Percentiles rank a stretch among this genome's conserved stretches.
Evolutionary conservation across 2,329 filamentous ascomycete species (phyloP).

Genomic region (Alternaria brassicae): DNA sequence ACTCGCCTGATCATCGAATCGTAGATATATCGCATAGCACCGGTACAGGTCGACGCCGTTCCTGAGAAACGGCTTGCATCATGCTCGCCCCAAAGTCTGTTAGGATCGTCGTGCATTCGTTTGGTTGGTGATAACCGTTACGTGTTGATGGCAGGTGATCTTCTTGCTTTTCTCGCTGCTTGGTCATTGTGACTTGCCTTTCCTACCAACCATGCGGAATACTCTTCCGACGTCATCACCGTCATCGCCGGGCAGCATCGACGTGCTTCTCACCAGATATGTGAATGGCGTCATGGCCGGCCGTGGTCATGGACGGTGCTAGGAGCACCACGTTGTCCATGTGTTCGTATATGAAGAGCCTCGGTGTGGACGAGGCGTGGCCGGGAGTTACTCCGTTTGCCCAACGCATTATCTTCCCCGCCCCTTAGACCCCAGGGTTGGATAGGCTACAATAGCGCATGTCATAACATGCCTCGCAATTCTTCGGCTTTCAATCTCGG

Average conservation of each 20-base stretch:
- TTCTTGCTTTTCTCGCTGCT: not conserved
- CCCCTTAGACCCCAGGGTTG: not conserved
- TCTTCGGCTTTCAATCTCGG: not conserved
- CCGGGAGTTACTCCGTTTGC: not conserved
- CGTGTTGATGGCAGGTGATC: not conserved
- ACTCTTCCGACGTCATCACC: not conserved
- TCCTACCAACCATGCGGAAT: not conserved
- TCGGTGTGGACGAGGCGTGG: not conserved
- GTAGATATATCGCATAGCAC: conserved; percentile 4
- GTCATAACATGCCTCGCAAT: conserved; percentile 4
- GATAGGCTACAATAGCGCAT: conserved; percentile 3
- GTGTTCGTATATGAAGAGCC: conserved; percentile 9
- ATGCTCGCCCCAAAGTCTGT: not conserved
- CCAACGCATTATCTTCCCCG: conserved; percentile 3
- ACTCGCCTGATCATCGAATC: not conserved
- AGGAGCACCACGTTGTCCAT: conserved; percentile 11
- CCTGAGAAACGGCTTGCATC: conserved; percentile 2
- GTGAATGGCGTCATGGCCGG: not conserved
- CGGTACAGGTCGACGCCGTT: not conserved
- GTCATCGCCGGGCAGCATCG: not conserved
- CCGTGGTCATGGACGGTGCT: not conserved
- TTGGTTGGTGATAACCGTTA: conserved; percentile 1
- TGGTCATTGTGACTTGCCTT: not conserved
- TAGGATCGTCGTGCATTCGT: not conserved
- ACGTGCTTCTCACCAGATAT: not conserved